These are phyloP conservation scores for Apiotrichum veenhuisii DNA, from an alignment of 1,284 basidiomycete genomes.

Conservation along the genomic window DNA sequence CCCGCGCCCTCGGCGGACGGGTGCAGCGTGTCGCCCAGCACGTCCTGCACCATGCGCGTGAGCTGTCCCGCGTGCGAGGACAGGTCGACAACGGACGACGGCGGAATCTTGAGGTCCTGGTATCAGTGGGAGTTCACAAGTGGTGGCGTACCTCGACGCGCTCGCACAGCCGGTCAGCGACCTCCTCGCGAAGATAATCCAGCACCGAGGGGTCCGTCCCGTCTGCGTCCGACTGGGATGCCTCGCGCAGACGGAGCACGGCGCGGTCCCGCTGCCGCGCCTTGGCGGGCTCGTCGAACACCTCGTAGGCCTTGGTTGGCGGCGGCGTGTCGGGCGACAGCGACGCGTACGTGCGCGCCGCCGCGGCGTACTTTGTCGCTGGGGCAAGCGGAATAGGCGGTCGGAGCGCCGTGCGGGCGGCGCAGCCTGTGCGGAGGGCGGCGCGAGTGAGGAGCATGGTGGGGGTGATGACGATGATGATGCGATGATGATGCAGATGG, in stretches of 20 bases:
- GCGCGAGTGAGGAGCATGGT: no score
- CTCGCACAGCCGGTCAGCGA: constrained; percentile 86
- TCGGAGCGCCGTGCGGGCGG: no score
- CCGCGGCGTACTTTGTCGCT: no score
- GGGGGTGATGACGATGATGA: no score
- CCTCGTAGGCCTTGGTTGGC: constrained; percentile 58
- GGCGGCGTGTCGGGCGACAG: constrained; percentile 43
- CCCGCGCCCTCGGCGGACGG: constrained; percentile 41
- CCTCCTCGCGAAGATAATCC: constrained; percentile 88
- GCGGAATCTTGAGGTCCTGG: constrained; percentile 87
- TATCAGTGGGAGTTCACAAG: background rate
- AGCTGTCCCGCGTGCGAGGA: constrained; percentile 95
- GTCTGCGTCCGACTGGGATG: constrained; percentile 50
- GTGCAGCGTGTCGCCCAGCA: constrained; percentile 64
- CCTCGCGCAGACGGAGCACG: constrained; percentile 56
- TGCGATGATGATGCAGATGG: no score
- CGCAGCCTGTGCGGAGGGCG: no score
- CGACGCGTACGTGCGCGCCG: constrained; percentile 28
- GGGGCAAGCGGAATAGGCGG: no score
- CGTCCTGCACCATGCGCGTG: constrained; percentile 71
- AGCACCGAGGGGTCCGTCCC: constrained; percentile 55
- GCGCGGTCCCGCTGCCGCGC: constrained; percentile 74
- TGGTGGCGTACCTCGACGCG: constrained; percentile 63
- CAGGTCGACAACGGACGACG: constrained; percentile 76
- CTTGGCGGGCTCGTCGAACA: constrained; percentile 89